These are phyloP conservation scores for Penicillium arizonense DNA, from an alignment of 495 filamentous ascomycete genomes.

Conservation along the genomic window DNA sequence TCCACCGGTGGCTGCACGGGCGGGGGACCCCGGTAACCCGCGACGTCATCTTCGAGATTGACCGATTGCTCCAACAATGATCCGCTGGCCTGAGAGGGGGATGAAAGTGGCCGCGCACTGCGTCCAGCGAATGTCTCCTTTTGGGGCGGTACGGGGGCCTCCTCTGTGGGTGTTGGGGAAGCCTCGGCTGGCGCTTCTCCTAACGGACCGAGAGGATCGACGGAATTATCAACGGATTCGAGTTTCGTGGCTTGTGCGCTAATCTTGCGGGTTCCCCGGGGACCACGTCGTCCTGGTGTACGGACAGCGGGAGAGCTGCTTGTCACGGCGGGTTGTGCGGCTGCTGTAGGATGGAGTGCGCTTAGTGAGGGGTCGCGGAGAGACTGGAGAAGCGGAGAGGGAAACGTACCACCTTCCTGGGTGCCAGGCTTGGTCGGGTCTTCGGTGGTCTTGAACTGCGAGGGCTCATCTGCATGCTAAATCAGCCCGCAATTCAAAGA, in stretches of 20 bases:
- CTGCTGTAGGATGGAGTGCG: slow-evolving; percentile 30
- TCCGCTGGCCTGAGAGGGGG: slow-evolving; percentile 45
- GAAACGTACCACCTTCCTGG: slow-evolving; percentile 30
- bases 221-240: slow-evolving; percentile 84
- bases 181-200: slow-evolving; percentile 55
- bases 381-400: slow-evolving; percentile 10
- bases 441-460: slow-evolving; percentile 44
- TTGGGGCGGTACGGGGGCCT: slow-evolving; percentile 82
- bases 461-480: slow-evolving; percentile 53
- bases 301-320: slow-evolving; percentile 37
- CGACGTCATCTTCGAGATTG: slow-evolving; percentile 61
- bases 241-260: slow-evolving; percentile 79
- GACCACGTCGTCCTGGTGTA: slow-evolving; percentile 48
- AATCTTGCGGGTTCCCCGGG: slow-evolving; percentile 67
- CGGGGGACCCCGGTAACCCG: slow-evolving; percentile 64
- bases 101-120: slow-evolving; percentile 51
- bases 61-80: slow-evolving; percentile 60
- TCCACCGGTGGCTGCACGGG: slow-evolving; percentile 67
- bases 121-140: slow-evolving; percentile 73
- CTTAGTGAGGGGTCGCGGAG: slow-evolving; percentile 30
- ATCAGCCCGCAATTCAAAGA: slow-evolving; percentile 25
- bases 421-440: slow-evolving; percentile 21
- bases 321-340: slow-evolving; percentile 34
- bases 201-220: slow-evolving; percentile 89
- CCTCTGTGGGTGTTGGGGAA: slow-evolving; percentile 46